These are phyloP conservation scores for Podila epicladia DNA, from an alignment of 192 early-diverging fungal genomes.

Conservation along the genomic window DNA sequence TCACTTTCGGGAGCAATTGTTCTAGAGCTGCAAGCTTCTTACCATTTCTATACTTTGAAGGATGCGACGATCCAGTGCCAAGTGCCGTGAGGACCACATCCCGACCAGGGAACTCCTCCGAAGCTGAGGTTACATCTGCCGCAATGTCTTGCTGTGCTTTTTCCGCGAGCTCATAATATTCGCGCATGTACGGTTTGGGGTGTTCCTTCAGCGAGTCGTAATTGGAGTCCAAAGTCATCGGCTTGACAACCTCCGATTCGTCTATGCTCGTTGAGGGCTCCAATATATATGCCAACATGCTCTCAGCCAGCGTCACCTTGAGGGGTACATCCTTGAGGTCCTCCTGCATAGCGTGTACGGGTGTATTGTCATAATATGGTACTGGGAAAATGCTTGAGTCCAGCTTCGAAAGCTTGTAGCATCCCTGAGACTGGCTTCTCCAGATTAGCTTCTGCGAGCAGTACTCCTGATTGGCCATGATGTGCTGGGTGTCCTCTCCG, in stretches of 20 bases:
- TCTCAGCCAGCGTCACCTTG: slow-evolving; percentile 35
- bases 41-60: slow-evolving; percentile 93
- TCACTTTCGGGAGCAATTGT: too few species aligned
- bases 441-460: slow-evolving; percentile 74
- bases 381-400: slow-evolving; percentile 73
- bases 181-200: slow-evolving; percentile 19
- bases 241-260: slow-evolving; percentile 23
- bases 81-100: slow-evolving; percentile 75
- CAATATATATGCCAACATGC: slow-evolving; percentile 64
- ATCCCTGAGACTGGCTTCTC: slow-evolving; percentile 68
- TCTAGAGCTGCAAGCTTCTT: neutral
- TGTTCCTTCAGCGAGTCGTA: neutral
- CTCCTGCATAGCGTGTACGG: slow-evolving; percentile 44
- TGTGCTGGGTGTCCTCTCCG: slow-evolving; percentile 76
- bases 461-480: slow-evolving; percentile 74
- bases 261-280: slow-evolving; percentile 73
- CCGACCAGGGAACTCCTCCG: slow-evolving; percentile 44
- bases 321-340: slow-evolving; percentile 11
- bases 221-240: slow-evolving; percentile 1
- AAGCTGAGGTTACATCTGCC: neutral
- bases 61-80: slow-evolving; percentile 92
- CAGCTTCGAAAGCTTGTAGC: slow-evolving; percentile 72
- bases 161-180: slow-evolving; percentile 50
- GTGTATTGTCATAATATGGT: slow-evolving; percentile 67
- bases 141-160: slow-evolving; percentile 41